Percentiles rank a stretch among this genome's conserved stretches.
Conservation (phyloP, 164 flowering plant species). For the Tinospora cordifolia region DNA sequence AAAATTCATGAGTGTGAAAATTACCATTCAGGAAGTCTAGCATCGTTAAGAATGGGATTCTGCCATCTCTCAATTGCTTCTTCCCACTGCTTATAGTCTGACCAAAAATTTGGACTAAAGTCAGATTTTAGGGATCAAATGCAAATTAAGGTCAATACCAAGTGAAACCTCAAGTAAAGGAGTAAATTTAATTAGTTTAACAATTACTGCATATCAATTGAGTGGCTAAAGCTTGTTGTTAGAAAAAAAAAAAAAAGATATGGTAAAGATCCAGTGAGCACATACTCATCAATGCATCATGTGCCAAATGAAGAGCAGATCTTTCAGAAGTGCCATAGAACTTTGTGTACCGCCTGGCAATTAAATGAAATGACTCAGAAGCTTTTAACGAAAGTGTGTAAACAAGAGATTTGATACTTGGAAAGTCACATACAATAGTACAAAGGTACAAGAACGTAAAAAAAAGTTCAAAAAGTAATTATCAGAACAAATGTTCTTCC, state of each 20-base stretch:
- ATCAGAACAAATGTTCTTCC: too few species aligned
- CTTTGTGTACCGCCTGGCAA: conserved; percentile 88
- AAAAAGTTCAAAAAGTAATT: too few species aligned
- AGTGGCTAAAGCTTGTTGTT: background rate
- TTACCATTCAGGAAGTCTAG: conserved; percentile 90
- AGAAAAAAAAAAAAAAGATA: background rate
- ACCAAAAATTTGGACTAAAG: conserved; percentile 10
- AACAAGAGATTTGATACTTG: background rate
- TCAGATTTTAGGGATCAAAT: conserved; percentile 4
- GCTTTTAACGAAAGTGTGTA: background rate
- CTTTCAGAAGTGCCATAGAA: conserved; percentile 84
- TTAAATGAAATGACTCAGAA: background rate
- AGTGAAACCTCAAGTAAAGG: background rate
- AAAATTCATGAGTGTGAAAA: conserved; percentile 1
- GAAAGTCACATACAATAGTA: too few species aligned
- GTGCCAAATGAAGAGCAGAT: conserved; percentile 72
- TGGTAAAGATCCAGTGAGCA: background rate
- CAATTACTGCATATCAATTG: background rate
- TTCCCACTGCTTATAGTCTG: conserved; percentile 96
- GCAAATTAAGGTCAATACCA: background rate
- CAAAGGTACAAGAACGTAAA: too few species aligned
- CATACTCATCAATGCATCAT: conserved; percentile 88
- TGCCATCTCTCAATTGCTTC: conserved; percentile 99
- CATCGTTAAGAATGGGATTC: conserved; percentile 72
- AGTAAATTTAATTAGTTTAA: background rate